Evolutionary conservation across 2,329 filamentous ascomycete species (phyloP).

Genomic region (Aspergillus amoenus): DNA sequence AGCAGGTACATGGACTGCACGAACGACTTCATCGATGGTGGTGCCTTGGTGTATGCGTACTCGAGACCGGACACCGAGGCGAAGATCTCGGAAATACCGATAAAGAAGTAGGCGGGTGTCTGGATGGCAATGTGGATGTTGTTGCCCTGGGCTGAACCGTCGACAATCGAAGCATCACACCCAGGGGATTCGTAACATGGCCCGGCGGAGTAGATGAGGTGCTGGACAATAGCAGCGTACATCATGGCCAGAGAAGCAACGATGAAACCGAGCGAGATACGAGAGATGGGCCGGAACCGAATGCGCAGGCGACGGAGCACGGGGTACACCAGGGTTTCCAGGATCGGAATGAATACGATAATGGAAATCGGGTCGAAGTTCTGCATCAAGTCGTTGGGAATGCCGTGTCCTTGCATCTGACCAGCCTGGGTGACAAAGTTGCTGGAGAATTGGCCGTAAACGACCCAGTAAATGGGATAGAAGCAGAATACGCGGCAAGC

Average conservation of each 20-base stretch:
- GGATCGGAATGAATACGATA: slow-evolving; percentile 71
- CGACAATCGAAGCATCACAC: slow-evolving; percentile 32
- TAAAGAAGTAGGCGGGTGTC: slow-evolving; percentile 46
- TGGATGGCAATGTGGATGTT: slow-evolving; percentile 46
- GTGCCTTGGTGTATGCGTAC: slow-evolving; percentile 73
- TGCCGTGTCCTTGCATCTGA: slow-evolving; percentile 64
- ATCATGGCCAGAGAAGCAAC: slow-evolving; percentile 63
- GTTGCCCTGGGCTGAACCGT: slow-evolving; percentile 39
- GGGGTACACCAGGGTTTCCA: slow-evolving; percentile 70
- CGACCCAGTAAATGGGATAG: slow-evolving; percentile 68
- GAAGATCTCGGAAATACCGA: slow-evolving; percentile 55
- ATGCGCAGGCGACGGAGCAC: slow-evolving; percentile 62
- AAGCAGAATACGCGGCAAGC: slow-evolving; percentile 73
- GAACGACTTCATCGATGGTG: slow-evolving; percentile 65
- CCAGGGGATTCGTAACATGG: slow-evolving; percentile 51
- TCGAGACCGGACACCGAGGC: slow-evolving; percentile 69
- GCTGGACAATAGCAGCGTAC: slow-evolving; percentile 59
- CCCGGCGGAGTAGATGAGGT: slow-evolving; percentile 53
- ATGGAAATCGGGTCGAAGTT: slow-evolving; percentile 75
- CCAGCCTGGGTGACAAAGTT: slow-evolving; percentile 66
- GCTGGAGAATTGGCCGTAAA: slow-evolving; percentile 66
- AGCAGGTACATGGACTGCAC: slow-evolving; percentile 59
- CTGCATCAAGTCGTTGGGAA: slow-evolving; percentile 75
- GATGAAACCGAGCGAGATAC: slow-evolving; percentile 69
- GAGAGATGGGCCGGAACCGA: slow-evolving; percentile 72